Evolutionary conservation across 805 yeast species (phyloP).

Genomic region (Lipomyces mesembrius): DNA sequence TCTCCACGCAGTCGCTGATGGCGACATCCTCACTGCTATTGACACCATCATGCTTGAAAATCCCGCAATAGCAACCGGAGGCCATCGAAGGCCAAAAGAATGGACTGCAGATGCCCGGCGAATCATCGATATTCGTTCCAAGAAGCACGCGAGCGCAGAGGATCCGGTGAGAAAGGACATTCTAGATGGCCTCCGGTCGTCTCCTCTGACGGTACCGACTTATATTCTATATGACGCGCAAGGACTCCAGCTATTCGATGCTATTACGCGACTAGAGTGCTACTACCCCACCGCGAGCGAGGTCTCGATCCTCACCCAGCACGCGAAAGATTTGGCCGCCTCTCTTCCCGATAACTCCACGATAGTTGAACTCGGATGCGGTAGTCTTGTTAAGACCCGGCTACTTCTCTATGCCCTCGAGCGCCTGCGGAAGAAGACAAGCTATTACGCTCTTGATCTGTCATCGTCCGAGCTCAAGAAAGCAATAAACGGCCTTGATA

Average conservation of each 20-base stretch:
- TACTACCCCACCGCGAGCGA: slow-evolving; percentile 36
- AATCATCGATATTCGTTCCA: slow-evolving; percentile 1
- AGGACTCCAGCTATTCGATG: slow-evolving; percentile 38
- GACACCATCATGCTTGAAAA: slow-evolving; percentile 1
- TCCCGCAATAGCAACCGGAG: not conserved
- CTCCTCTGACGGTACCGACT: slow-evolving; percentile 26
- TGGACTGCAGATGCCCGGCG: not conserved
- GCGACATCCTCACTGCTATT: not conserved
- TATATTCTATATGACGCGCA: slow-evolving; percentile 35
- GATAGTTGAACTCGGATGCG: slow-evolving; percentile 38
- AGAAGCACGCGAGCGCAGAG: not conserved
- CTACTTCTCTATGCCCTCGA: slow-evolving; percentile 35
- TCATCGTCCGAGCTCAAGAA: slow-evolving; percentile 29
- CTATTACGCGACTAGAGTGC: slow-evolving; percentile 30
- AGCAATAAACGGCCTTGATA: slow-evolving; percentile 19
- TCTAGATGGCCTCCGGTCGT: not conserved
- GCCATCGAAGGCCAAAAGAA: not conserved
- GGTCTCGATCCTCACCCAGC: slow-evolving; percentile 20
- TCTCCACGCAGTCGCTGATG: not conserved
- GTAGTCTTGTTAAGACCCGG: slow-evolving; percentile 36
- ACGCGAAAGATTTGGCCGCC: slow-evolving; percentile 29
- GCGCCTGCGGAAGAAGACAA: slow-evolving; percentile 11
- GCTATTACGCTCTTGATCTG: slow-evolving; percentile 38
- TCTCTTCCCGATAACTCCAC: slow-evolving; percentile 24
- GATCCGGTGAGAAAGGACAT: slow-evolving; percentile 8